A percentile compares a stretch with the other conserved stretches of the same genome.
phyloP scores from a whole-genome alignment of 2,329 filamentous ascomycete species.

The Sporothrix pseudoabietina region DNA sequence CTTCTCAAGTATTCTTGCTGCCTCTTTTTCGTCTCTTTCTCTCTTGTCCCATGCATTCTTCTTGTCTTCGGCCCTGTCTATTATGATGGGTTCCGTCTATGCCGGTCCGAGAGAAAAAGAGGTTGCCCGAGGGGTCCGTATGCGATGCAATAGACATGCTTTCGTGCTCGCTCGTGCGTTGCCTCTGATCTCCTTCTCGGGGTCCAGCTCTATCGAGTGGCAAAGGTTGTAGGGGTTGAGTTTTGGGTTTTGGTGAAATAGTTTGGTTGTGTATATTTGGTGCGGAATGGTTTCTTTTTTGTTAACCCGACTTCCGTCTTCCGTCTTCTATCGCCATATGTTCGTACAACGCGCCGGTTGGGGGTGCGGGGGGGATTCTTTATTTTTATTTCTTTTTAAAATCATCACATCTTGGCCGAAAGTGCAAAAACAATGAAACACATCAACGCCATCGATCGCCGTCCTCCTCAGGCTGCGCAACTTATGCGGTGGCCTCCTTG shows the following conservation, averaged over 20 bases:
- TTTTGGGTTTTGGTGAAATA: not conserved
- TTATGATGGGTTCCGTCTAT: not conserved
- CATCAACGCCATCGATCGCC: conserved; percentile 8
- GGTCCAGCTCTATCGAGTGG: conserved; percentile 19
- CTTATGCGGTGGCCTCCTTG: conserved; percentile 68
- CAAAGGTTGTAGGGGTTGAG: not conserved
- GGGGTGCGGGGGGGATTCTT: not conserved
- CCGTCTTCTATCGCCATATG: conserved; percentile 1
- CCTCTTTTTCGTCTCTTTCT: not conserved
- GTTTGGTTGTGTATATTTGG: conserved; percentile 15
- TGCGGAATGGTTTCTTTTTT: conserved; percentile 16
- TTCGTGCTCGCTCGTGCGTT: not conserved
- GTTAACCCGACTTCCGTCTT: conserved; percentile 1
- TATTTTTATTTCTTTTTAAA: conserved; percentile 8
- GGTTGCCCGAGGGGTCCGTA: not conserved
- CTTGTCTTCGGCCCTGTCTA: conserved; percentile 18
- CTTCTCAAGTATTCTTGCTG: not conserved
- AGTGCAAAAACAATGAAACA: conserved; percentile 22
- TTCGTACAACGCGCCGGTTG: conserved; percentile 22
- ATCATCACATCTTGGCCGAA: conserved; percentile 9
- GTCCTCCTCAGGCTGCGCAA: not conserved
- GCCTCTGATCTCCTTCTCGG: conserved; percentile 1
- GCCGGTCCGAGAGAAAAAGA: conserved; percentile 1
- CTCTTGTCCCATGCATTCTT: not conserved
- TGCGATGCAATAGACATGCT: not conserved